Evolutionary conservation across 2,329 filamentous ascomycete species (phyloP).

Genomic region (Paracoccidioides brasiliensis): DNA sequence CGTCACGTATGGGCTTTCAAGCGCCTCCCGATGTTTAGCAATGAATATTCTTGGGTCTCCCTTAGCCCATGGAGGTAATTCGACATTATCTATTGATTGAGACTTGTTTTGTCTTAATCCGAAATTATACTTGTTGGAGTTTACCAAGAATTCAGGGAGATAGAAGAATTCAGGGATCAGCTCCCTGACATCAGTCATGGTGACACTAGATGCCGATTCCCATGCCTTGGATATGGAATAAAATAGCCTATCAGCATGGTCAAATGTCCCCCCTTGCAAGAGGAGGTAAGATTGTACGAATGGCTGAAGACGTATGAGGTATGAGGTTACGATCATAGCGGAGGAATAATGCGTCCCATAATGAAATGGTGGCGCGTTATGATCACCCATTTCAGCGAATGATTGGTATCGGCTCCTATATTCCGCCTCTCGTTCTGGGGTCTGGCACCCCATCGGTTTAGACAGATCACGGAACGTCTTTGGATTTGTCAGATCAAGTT

Average conservation of each 20-base stretch:
- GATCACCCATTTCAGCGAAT: slow-evolving; percentile 79
- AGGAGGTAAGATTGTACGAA: slow-evolving; percentile 94
- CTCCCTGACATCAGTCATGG: slow-evolving; percentile 88
- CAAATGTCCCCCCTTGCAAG: slow-evolving; percentile 88
- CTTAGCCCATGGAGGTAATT: slow-evolving; percentile 92
- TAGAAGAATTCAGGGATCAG: slow-evolving; percentile 97
- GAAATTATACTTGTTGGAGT: slow-evolving; percentile 89
- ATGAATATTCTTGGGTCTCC: slow-evolving; percentile 93
- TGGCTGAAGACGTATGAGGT: slow-evolving; percentile 84
- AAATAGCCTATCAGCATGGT: slow-evolving; percentile 90
- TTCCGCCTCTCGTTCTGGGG: slow-evolving; percentile 57
- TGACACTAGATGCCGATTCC: slow-evolving; percentile 76
- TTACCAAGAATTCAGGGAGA: slow-evolving; percentile 85
- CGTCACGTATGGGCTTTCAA: slow-evolving; percentile 88
- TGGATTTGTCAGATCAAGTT: slow-evolving; percentile 74
- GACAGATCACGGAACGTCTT: slow-evolving; percentile 79
- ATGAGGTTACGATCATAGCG: slow-evolving; percentile 96
- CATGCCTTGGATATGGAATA: slow-evolving; percentile 86
- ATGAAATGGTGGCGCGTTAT: slow-evolving; percentile 66
- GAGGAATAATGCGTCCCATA: slow-evolving; percentile 98
- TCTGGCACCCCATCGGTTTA: slow-evolving; percentile 94
- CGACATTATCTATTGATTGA: slow-evolving; percentile 69
- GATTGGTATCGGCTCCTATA: slow-evolving; percentile 76
- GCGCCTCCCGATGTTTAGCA: slow-evolving; percentile 82
- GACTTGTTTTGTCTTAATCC: slow-evolving; percentile 71